Evolutionary conservation across 805 yeast genomes (phyloP).

Genomic region (Teunomyces kruisii): DNA sequence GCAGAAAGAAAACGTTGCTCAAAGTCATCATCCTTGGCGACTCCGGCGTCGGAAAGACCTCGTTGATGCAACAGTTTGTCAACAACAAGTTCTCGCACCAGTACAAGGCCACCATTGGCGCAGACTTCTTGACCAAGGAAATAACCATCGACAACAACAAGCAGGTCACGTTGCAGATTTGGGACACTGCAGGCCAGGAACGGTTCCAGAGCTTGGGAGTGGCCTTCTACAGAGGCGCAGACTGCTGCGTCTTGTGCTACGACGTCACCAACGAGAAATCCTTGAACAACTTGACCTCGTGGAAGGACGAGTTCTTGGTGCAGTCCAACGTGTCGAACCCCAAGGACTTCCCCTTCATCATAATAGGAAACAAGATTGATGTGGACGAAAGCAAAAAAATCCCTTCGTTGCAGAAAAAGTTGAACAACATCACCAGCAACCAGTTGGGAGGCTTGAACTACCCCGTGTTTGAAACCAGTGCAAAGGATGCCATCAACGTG

Average conservation of each 20-base stretch:
- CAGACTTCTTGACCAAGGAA: constrained; percentile 93
- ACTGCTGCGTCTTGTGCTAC: constrained; percentile 93
- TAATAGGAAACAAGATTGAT: constrained; percentile 92
- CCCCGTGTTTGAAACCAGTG: constrained; percentile 96
- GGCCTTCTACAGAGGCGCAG: constrained; percentile 97
- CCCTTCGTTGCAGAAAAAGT: constrained; percentile 54
- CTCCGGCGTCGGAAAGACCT: constrained; percentile 96
- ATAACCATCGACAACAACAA: constrained; percentile 76
- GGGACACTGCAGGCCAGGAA: constrained; percentile 99
- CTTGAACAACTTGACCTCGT: constrained; percentile 80
- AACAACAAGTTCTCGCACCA: constrained; percentile 92
- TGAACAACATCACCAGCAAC: constrained; percentile 44
- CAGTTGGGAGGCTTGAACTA: constrained; percentile 60
- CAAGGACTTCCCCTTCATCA: constrained; percentile 92
- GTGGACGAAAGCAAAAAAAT: constrained; percentile 87
- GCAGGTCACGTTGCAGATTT: constrained; percentile 77
- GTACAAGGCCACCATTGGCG: constrained; percentile 97
- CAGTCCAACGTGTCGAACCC: constrained; percentile 94
- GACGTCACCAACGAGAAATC: constrained; percentile 95
- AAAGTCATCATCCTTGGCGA: constrained; percentile 94
- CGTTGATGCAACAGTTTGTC: constrained; percentile 95
- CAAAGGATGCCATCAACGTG: constrained; percentile 93
- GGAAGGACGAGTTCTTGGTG: constrained; percentile 94
- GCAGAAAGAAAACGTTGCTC: constrained; percentile 71
- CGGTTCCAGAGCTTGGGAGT: constrained; percentile 95